Evolutionary conservation across 148 eudicot genomes (phyloP).

Genomic region (Silene uniflora): DNA sequence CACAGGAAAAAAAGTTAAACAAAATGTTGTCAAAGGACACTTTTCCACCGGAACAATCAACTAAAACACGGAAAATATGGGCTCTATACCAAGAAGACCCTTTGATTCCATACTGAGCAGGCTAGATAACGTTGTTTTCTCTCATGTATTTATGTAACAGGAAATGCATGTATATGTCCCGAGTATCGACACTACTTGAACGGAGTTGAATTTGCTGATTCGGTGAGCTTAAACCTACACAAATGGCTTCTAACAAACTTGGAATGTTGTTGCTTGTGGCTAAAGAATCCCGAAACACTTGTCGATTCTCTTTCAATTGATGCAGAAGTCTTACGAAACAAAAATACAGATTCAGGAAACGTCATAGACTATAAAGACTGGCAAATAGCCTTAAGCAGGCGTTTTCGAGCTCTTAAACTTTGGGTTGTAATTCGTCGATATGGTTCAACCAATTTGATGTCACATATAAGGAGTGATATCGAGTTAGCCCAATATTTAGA

Average conservation of each 20-base stretch:
- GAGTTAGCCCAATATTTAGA: constrained; percentile 38
- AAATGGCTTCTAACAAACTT: constrained; percentile 48
- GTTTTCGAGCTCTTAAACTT: constrained; percentile 40
- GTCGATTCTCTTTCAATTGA: constrained; percentile 34
- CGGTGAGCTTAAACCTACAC: constrained; percentile 44
- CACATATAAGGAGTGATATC: constrained; percentile 40
- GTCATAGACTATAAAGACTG: constrained; percentile 56
- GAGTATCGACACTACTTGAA: constrained; percentile 44
- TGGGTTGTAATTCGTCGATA: constrained; percentile 41
- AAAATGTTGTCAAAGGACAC: too few species aligned
- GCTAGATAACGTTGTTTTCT: too few species aligned
- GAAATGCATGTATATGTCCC: constrained; percentile 46
- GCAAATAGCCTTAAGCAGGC: constrained; percentile 43
- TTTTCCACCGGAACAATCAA: too few species aligned
- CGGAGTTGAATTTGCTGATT: constrained; percentile 42
- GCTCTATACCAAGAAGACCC: too few species aligned
- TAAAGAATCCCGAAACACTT: constrained; percentile 26
- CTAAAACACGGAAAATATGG: too few species aligned
- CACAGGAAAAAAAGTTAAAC: too few species aligned
- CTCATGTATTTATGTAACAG: constrained; percentile 11
- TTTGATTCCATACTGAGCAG: too few species aligned
- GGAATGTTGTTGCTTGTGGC: constrained; percentile 50
- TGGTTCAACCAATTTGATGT: constrained; percentile 33
- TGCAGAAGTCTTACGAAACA: constrained; percentile 40
- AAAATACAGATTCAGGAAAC: constrained; percentile 18